These are phyloP conservation scores for Wickerhamiella bombiphila DNA, from an alignment of 805 yeast species.

Conservation along the genomic window DNA sequence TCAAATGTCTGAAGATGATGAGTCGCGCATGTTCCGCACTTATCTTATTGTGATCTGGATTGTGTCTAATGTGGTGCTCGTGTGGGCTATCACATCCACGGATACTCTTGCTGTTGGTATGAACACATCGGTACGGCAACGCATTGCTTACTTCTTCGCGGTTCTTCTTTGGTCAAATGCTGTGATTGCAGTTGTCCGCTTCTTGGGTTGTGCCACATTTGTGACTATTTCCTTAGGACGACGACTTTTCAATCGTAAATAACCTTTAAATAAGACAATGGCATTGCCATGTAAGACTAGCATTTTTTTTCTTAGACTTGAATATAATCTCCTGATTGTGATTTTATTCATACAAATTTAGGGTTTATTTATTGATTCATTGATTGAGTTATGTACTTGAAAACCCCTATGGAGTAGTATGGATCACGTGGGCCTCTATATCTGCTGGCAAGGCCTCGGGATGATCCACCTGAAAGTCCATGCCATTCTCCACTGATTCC, in stretches of 20 bases:
- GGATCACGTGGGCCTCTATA: constrained; percentile 28
- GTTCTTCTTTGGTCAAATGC: constrained; percentile 51
- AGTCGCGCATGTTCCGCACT: constrained; percentile 28
- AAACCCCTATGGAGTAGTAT: no score
- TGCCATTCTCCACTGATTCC: constrained; percentile 35
- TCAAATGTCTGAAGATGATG: constrained; percentile 22
- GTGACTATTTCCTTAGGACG: constrained; percentile 21
- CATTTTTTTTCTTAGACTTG: no score
- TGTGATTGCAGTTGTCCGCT: constrained; percentile 41
- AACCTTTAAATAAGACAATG: not conserved
- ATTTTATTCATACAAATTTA: not conserved
- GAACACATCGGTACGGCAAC: constrained; percentile 26
- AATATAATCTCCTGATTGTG: no score
- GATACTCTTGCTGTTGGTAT: constrained; percentile 24
- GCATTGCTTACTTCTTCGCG: constrained; percentile 28
- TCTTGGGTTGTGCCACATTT: constrained; percentile 39
- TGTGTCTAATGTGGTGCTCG: constrained; percentile 25
- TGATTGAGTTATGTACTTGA: not conserved
- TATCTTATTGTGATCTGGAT: constrained; percentile 28
- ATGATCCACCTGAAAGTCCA: constrained; percentile 67
- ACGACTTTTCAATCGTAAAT: constrained; percentile 12
- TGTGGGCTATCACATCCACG: constrained; percentile 26
- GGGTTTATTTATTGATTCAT: not conserved
- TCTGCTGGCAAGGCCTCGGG: constrained; percentile 43
- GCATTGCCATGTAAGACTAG: no score